These are phyloP conservation scores for Agaricales sp. DNA, from an alignment of 1,284 basidiomycete species.

Conservation along the genomic window DNA sequence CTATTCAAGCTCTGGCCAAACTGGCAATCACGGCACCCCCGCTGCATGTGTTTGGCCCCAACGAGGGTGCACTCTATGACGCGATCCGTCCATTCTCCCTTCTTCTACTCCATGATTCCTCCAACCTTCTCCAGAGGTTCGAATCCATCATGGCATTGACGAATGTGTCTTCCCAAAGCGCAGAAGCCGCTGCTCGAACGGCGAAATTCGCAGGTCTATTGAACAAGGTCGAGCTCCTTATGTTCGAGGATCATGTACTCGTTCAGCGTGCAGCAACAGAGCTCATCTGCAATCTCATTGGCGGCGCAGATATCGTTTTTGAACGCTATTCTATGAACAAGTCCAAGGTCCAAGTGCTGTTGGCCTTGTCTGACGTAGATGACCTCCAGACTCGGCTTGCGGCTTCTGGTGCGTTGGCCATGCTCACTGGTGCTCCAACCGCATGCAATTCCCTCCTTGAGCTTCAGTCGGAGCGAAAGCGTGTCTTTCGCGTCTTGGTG, in stretches of 20 bases:
- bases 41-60: slow-evolving; percentile 80
- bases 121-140: slow-evolving; percentile 77
- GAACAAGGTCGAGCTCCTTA: slow-evolving; percentile 65
- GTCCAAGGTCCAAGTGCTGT: slow-evolving; percentile 71
- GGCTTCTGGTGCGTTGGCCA: slow-evolving; percentile 79
- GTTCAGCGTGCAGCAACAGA: slow-evolving; percentile 84
- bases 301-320: slow-evolving; percentile 67
- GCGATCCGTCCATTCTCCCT: slow-evolving; percentile 69
- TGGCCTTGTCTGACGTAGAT: slow-evolving; percentile 78
- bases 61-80: slow-evolving; percentile 68
- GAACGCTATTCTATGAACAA: slow-evolving; percentile 54
- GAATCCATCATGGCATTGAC: slow-evolving; percentile 94
- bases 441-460: slow-evolving; percentile 52
- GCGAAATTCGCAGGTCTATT: slow-evolving; percentile 52
- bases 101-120: slow-evolving; percentile 57
- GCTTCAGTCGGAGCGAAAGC: slow-evolving; percentile 51
- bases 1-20: slow-evolving; percentile 87
- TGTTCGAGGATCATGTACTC: slow-evolving; percentile 78
- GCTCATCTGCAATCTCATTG: slow-evolving; percentile 88
- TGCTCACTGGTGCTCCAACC: slow-evolving; percentile 53
- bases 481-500: slow-evolving; percentile 49
- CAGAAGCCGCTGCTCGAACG: slow-evolving; percentile 55
- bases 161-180: slow-evolving; percentile 79
- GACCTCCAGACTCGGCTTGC: slow-evolving; percentile 78
- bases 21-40: slow-evolving; percentile 89